Evolutionary conservation across 495 filamentous ascomycete species (phyloP).

Genomic region (Podospora bellae-mahoneyi): DNA sequence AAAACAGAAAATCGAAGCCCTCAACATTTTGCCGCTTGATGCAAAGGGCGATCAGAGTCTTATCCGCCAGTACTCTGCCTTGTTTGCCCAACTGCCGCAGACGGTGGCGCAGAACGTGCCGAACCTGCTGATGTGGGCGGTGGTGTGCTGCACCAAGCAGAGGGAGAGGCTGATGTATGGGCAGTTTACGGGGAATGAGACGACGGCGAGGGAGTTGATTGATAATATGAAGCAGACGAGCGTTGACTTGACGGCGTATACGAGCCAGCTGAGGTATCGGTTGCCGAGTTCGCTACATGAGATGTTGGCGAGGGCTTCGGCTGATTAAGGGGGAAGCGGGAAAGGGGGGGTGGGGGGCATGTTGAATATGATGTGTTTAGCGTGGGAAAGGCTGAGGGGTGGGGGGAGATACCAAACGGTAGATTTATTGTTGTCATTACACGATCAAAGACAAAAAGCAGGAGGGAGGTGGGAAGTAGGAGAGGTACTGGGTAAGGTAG

Average conservation of each 20-base stretch:
- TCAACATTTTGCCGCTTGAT: constrained; percentile 75
- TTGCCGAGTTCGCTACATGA: constrained; percentile 71
- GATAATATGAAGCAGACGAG: constrained; percentile 70
- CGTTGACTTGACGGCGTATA: constrained; percentile 89
- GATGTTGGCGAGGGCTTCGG: constrained; percentile 70
- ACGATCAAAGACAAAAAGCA: neutral
- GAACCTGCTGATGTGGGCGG: constrained; percentile 87
- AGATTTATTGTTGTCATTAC: neutral
- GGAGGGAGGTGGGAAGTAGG: neutral
- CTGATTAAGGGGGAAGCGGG: constrained; percentile 45
- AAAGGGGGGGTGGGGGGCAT: neutral
- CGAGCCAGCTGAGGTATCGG: constrained; percentile 87
- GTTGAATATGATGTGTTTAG: neutral
- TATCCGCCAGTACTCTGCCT: constrained; percentile 71
- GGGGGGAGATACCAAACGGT: neutral
- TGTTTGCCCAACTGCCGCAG: constrained; percentile 69
- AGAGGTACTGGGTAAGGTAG: neutral
- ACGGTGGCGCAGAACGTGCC: constrained; percentile 82
- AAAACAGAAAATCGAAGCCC: constrained; percentile 62
- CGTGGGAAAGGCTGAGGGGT: neutral
- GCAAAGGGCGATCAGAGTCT: constrained; percentile 63
- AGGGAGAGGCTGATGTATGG: constrained; percentile 61
- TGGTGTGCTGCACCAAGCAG: constrained; percentile 74
- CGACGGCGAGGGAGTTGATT: constrained; percentile 60
- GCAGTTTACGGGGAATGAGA: constrained; percentile 69